Conservation (phyloP, 176 grass and related monocot genomes). For the Bolboschoenus planiculmis region DNA sequence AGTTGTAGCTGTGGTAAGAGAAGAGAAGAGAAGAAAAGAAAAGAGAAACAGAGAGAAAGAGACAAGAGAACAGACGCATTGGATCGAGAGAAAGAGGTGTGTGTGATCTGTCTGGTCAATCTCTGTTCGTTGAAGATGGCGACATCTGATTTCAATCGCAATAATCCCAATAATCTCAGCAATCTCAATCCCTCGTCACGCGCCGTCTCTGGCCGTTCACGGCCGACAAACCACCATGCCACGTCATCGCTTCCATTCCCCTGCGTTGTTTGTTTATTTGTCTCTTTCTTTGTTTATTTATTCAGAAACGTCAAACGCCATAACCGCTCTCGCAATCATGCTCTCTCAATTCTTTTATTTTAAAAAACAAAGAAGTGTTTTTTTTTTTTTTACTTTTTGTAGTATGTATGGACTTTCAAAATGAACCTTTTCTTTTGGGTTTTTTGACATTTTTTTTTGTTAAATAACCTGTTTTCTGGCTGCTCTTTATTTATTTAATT, state of each 20-base stretch:
- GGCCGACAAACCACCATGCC: constrained; percentile 13
- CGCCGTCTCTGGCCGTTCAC: constrained; percentile 5
- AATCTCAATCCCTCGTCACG: not conserved
- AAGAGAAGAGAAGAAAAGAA: too few relatives aligned
- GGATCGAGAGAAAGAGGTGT: constrained; percentile 9
- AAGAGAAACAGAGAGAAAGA: not conserved
- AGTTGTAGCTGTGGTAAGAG: too few relatives aligned
- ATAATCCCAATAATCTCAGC: too few relatives aligned
- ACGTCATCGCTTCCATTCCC: not conserved
- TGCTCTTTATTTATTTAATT: not conserved
- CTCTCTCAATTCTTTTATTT: not conserved
- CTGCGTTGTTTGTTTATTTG: not conserved
- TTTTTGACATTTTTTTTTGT: not conserved
- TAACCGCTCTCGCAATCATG: not conserved
- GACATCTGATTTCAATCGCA: not conserved
- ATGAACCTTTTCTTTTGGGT: not conserved
- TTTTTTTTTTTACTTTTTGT: too few relatives aligned
- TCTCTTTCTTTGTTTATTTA: not conserved
- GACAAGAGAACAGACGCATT: not conserved
- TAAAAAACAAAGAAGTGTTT: not conserved
- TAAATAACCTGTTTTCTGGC: too few relatives aligned
- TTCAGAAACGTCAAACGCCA: not conserved
- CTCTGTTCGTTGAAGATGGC: constrained; percentile 14
- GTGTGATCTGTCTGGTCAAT: not conserved
- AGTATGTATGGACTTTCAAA: not conserved